Evolutionary conservation across 1,284 basidiomycete genomes (phyloP).

Genomic region (Ustilago xerochloae): DNA sequence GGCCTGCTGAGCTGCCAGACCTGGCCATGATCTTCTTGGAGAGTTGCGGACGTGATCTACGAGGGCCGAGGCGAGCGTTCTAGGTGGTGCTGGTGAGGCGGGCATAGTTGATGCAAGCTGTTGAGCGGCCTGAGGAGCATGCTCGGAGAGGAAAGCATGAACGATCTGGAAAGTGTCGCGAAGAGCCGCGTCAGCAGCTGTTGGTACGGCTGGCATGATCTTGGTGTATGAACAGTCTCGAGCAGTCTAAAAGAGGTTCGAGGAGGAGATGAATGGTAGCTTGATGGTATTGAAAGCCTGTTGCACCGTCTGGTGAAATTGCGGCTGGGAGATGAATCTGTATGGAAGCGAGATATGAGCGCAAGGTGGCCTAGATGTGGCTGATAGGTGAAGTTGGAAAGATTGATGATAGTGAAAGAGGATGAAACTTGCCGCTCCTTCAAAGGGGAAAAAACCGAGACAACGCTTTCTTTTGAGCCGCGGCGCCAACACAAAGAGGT

Average conservation of each 20-base stretch:
- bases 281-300: too few species aligned
- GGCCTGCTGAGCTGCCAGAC: slow-evolving; percentile 13
- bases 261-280: too few species aligned
- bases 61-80: slow-evolving; percentile 39
- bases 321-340: too few species aligned
- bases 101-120: slow-evolving; percentile 30
- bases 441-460: neutral
- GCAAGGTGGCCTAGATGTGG: too few species aligned
- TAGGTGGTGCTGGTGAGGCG: slow-evolving; percentile 25
- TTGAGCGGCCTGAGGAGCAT: slow-evolving; percentile 37
- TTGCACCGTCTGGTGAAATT: too few species aligned
- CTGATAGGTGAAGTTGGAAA: too few species aligned
- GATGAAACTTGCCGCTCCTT: too few species aligned
- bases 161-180: slow-evolving; percentile 46
- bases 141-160: slow-evolving; percentile 42
- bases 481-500: neutral
- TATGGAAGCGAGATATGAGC: too few species aligned
- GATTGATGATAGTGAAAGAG: too few species aligned
- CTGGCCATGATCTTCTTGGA: slow-evolving; percentile 39
- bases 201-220: neutral
- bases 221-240: too few species aligned
- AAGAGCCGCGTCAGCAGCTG: slow-evolving; percentile 29
- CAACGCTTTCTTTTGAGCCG: slow-evolving; percentile 7
- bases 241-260: too few species aligned
- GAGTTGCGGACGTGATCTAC: slow-evolving; percentile 46